Base-by-base conservation (phyloP, 2,329 filamentous ascomycete genomes). In the Daldinia sp. region DNA sequence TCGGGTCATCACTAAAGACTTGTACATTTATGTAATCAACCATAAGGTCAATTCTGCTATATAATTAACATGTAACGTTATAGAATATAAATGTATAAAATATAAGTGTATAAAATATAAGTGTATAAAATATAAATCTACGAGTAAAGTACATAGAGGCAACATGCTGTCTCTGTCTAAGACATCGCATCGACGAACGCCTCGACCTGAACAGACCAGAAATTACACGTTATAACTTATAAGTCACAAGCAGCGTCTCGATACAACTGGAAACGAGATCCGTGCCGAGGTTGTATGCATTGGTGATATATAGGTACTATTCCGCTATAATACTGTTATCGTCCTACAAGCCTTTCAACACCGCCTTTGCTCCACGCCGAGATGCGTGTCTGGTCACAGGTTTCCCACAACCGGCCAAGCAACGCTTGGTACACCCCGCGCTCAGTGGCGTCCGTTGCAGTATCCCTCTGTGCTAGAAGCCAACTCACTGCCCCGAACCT, bases 401-500 rank as follows among this genome's bases (percentile, higher is more conserved):
- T 74, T 17, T 69, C 69, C 72, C 74, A 76, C 27, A 75, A 34
- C 37, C 69, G 64, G 48, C 35, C 45, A 9, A 69, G 25, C 67
- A 76, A 52, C 3, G 73, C 71, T 63, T 71, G 66, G 54, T 71
- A 75, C 4, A 75, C 54, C 1, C 50, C 69, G 5, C 63, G 59
- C 58, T 74, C 73, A 15, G 15, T 53, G 6, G 55, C 55, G 27
- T 70, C 70, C 13, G 52, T 49, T 7, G 67, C 50, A 9, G 66
- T 60, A 17, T 68, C 70, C 13, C 67, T 71, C 63, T 74, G 73
- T 13, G 68, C 62, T n/a, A 56, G 52, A 13, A 75, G 52, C 74
- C 74, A 76, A 47, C 69, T 71, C 43, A 72, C 59, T 2, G 64
- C 71, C 3, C 74, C 74, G 32, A 76, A 76, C 58, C 74, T 64